A percentile compares a stretch with the other conserved stretches of the same genome.
Conservation (phyloP, 2,329 filamentous ascomycete genomes). For the Cercospora sp. region DNA sequence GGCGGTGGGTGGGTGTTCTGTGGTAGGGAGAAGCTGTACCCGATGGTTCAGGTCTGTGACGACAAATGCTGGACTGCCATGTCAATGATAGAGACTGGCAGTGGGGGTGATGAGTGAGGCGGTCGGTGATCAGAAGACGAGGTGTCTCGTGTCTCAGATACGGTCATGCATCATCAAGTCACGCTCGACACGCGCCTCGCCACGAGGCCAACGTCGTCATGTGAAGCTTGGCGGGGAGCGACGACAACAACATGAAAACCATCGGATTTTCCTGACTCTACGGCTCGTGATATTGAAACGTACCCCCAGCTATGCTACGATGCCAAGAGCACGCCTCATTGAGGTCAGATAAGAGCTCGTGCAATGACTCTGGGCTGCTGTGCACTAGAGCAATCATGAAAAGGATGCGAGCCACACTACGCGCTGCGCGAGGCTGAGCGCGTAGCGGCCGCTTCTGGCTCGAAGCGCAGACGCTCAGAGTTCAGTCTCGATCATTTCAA, state of each 20-base stretch:
- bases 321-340: neutral
- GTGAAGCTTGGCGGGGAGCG: neutral
- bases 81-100: neutral
- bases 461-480: neutral
- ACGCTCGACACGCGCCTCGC: conserved; percentile 3
- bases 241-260: too few species aligned
- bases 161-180: conserved; percentile 5
- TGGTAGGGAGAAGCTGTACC: conserved; percentile 2
- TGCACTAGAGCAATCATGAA: neutral
- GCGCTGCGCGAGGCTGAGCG: neutral
- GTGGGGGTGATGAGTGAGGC: neutral
- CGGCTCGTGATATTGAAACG: neutral
- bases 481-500: neutral
- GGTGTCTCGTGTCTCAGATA: neutral
- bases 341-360: neutral
- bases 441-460: neutral
- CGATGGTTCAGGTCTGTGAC: neutral
- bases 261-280: too few species aligned
- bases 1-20: neutral
- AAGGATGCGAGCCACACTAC: neutral
- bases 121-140: conserved; percentile 1
- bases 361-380: neutral
- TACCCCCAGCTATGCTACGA: neutral
- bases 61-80: neutral
- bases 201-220: neutral